Evolutionary conservation across 2,329 filamentous ascomycete genomes (phyloP), one percentile per base, ranked within the genome.

Genomic region (Helotiales sp.): DNA sequence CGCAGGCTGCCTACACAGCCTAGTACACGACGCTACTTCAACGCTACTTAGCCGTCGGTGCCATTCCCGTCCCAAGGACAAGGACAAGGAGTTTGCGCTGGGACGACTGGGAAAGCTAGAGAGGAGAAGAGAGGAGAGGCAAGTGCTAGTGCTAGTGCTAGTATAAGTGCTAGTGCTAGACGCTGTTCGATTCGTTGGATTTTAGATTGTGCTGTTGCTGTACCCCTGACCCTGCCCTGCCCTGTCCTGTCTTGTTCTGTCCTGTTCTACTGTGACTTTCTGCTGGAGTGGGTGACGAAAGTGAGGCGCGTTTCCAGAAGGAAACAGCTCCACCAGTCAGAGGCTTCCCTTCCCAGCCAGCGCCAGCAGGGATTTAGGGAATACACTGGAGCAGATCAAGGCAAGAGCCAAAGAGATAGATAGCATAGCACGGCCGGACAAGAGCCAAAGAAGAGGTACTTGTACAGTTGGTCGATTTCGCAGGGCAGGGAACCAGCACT

Each of bases 51-150:
- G 49, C 50, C 52, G 61, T 57, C 50, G 50, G 61, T 63, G 52
- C 50, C 61, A 63, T 57, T 58, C 50, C 61, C 61, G 61, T 63
- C 61, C 61, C 50, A 54, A 54, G 50, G 28, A 32, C 50, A 54
- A 54, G 26, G 50, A 32, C 50, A 54, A 32, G 26, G 50, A 52
- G 2, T 3, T 40, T 40, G 34, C 6, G 34, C 34, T 40, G 34
- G 34, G 34, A 40, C 34, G 34, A 40, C 34, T 40, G 34, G 34
- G 34, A 40, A 13, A 13, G 3, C 34, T 15, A 13, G 24, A 15
- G 24, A 17, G 15, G 20, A 22, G 43, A 22, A 20, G 4, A 20
- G 17, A 10, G 17, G 20, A 52, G 24, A 34, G 52, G 52, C n/a
- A n/a, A n/a, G n/a, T n/a, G n/a, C n/a, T n/a, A n/a, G n/a, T n/a